A percentile compares a stretch with the other conserved stretches of the same genome.
phyloP scores from a whole-genome alignment of 2,329 filamentous ascomycete species.

The Scedosporium apiospermum region DNA sequence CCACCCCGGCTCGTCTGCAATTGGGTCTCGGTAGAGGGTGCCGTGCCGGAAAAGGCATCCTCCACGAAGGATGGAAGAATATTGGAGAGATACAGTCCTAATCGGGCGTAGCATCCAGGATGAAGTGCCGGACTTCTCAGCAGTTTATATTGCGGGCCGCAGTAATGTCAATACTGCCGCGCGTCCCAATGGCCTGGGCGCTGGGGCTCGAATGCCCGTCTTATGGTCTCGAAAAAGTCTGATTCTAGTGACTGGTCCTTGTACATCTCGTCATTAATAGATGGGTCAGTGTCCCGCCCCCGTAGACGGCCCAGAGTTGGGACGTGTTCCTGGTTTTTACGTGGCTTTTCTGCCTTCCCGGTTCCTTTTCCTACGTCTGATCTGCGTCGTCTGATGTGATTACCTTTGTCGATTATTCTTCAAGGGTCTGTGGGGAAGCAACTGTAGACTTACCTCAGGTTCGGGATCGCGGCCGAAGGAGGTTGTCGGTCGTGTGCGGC shows the following conservation, averaged over 20 bases:
- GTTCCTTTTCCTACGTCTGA: background rate
- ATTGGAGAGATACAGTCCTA: background rate
- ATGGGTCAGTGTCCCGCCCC: too few species aligned
- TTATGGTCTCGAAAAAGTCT: background rate
- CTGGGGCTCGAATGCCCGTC: background rate
- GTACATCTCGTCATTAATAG: too few species aligned
- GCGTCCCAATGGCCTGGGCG: background rate
- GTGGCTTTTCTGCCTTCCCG: background rate
- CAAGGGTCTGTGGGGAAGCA: background rate
- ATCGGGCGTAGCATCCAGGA: background rate
- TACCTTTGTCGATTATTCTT: background rate
- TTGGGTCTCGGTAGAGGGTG: background rate
- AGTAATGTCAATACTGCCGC: background rate
- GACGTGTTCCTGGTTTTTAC: background rate
- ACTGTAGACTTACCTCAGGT: background rate
- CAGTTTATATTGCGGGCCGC: background rate
- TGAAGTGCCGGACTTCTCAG: background rate
- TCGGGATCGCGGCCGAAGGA: background rate
- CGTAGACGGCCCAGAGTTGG: too few species aligned
- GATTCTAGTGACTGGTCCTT: background rate
- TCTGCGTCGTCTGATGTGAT: background rate
- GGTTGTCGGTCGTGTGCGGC: background rate
- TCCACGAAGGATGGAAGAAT: background rate
- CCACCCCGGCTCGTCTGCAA: background rate
- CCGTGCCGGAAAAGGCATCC: background rate